These are phyloP conservation scores for Lentinula sp. DNA, from an alignment of 768 basidiomycete genomes.

Conservation along the genomic window DNA sequence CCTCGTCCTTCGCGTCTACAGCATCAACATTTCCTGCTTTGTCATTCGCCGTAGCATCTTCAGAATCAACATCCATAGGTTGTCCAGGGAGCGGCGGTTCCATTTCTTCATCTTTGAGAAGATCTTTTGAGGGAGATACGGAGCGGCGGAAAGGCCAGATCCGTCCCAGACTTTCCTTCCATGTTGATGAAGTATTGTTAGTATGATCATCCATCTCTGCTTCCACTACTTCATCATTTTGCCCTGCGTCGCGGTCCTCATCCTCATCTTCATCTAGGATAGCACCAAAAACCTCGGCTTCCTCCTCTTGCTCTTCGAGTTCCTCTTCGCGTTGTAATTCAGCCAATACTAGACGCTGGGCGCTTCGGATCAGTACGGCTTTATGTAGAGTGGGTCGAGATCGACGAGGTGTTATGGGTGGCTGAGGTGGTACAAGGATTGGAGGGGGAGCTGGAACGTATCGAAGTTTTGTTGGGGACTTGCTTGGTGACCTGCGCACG, in stretches of 20 bases:
- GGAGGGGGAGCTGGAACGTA: slow-evolving; percentile 11
- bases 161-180: slow-evolving; percentile 37
- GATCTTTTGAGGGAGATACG: slow-evolving; percentile 12
- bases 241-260: slow-evolving; percentile 16
- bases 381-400: slow-evolving; percentile 48
- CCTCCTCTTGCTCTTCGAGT: slow-evolving; percentile 41
- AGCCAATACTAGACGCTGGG: slow-evolving; percentile 51
- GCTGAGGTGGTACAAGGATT: slow-evolving; percentile 20
- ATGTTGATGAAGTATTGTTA: slow-evolving; percentile 18
- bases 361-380: slow-evolving; percentile 65
- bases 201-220: slow-evolving; percentile 14
- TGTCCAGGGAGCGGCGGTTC: not conserved
- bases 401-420: slow-evolving; percentile 23
- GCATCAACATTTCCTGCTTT: not conserved
- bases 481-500: slow-evolving; percentile 10
- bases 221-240: slow-evolving; percentile 19
- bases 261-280: slow-evolving; percentile 25
- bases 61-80: not conserved
- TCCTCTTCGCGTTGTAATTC: slow-evolving; percentile 48
- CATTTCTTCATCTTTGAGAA: not conserved
- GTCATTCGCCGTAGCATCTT: not conserved
- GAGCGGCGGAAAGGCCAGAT: slow-evolving; percentile 34
- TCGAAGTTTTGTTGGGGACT: slow-evolving; percentile 8
- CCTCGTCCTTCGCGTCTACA: slow-evolving; percentile 12
- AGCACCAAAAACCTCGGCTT: slow-evolving; percentile 32